Percentiles rank a stretch among this genome's conserved stretches.
These are phyloP conservation scores for Achlya hypogyna DNA, from an alignment of 352 stramenopile genomes.

Conservation along the genomic window DNA sequence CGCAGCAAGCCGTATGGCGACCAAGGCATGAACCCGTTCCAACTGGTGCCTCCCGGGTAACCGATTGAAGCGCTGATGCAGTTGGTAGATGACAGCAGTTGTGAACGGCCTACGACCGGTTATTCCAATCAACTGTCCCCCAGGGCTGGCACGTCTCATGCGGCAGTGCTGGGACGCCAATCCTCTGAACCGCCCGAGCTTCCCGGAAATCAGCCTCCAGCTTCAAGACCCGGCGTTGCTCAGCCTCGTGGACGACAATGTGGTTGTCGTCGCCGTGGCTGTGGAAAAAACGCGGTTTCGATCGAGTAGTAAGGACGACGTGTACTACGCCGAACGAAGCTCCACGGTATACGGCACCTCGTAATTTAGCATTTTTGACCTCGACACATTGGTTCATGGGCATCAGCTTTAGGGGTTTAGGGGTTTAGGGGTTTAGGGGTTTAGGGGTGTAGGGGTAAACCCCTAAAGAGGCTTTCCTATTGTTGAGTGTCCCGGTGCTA, in stretches of 20 bases:
- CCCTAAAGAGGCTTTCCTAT: too few relatives aligned
- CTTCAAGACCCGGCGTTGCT: conserved; percentile 71
- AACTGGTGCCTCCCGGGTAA: too few relatives aligned
- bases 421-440: too few relatives aligned
- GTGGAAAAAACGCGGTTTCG: neutral
- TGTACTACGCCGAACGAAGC: neutral
- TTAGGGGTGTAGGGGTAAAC: too few relatives aligned
- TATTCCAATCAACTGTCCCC: conserved; percentile 74
- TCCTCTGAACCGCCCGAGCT: conserved; percentile 53
- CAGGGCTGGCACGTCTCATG: conserved; percentile 69
- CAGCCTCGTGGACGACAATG: too few relatives aligned
- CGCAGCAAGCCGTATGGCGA: conserved; percentile 83
- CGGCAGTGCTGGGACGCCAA: conserved; percentile 73
- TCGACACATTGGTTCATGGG: neutral
- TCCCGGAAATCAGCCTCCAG: conserved; percentile 69
- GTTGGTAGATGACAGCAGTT: conserved; percentile 68
- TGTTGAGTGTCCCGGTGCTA: too few relatives aligned
- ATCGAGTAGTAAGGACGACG: neutral
- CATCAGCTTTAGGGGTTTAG: too few relatives aligned
- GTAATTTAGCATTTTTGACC: neutral
- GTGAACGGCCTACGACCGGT: conserved; percentile 77
- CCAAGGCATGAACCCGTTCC: conserved; percentile 84
- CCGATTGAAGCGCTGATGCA: conserved; percentile 13
- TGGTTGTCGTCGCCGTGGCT: neutral
- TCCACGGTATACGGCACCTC: neutral